Percentiles rank a stretch among this genome's conserved stretches.
Conservation (phyloP, 2,329 filamentous ascomycete genomes). For the Fusarium sp. region DNA sequence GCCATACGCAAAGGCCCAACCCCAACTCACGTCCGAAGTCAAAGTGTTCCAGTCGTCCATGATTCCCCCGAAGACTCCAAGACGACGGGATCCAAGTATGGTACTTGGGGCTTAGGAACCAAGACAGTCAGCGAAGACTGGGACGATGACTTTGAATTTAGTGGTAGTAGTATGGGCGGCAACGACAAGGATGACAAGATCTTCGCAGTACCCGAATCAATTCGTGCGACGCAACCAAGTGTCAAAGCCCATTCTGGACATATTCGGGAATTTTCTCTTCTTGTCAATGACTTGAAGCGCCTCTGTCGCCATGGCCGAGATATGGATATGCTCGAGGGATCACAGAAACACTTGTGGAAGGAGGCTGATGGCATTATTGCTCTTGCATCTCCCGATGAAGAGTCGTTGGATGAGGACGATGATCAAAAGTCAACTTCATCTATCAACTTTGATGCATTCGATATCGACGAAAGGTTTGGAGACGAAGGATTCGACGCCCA, state of each 20-base stretch:
- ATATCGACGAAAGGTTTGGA: conserved; percentile 60
- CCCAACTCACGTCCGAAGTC: conserved; percentile 80
- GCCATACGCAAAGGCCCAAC: conserved; percentile 76
- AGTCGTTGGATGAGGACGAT: conserved; percentile 59
- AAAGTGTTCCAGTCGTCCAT: conserved; percentile 81
- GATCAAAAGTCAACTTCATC: conserved; percentile 56
- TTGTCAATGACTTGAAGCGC: conserved; percentile 87
- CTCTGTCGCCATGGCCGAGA: conserved; percentile 77
- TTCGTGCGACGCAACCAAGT: conserved; percentile 84
- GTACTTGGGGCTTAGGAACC: conserved; percentile 84
- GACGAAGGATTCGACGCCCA: conserved; percentile 64
- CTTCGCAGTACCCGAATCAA: conserved; percentile 75
- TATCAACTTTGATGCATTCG: conserved; percentile 56
- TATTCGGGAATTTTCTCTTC: conserved; percentile 81
- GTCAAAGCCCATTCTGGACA: conserved; percentile 88
- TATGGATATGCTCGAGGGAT: conserved; percentile 73
- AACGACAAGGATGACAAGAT: conserved; percentile 53
- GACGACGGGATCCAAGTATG: conserved; percentile 75
- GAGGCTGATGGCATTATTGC: conserved; percentile 91
- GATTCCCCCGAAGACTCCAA: conserved; percentile 70
- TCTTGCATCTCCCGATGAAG: conserved; percentile 78
- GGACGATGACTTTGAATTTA: conserved; percentile 91
- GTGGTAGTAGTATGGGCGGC: conserved; percentile 58
- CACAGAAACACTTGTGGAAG: conserved; percentile 75
- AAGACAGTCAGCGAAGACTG: conserved; percentile 88